phyloP scores from a whole-genome alignment of 2,329 filamentous ascomycete genomes.

The Diaporthe longicolla region DNA sequence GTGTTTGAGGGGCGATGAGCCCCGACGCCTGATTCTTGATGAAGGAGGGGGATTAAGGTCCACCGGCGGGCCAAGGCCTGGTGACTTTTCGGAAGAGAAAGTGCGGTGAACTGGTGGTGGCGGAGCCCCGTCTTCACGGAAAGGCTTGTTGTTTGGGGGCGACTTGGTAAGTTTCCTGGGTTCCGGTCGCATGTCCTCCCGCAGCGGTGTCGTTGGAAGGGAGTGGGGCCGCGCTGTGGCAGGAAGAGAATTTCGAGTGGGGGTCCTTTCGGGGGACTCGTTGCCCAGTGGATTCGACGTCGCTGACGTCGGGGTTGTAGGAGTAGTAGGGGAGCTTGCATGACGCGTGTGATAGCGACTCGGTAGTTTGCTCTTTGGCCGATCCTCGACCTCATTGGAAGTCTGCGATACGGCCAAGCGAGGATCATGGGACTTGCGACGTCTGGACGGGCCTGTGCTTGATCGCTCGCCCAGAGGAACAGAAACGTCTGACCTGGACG shows the following conservation, averaged over 20 bases:
- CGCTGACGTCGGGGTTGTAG: slow-evolving; percentile 44
- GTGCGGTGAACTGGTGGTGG: slow-evolving; percentile 69
- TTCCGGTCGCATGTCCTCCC: slow-evolving; percentile 57
- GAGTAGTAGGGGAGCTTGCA: slow-evolving; percentile 50
- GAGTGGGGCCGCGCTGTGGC: slow-evolving; percentile 43
- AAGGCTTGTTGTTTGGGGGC: slow-evolving; percentile 53
- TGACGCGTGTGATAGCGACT: slow-evolving; percentile 52
- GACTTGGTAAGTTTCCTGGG: slow-evolving; percentile 53
- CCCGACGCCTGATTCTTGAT: slow-evolving; percentile 74
- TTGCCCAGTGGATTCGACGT: slow-evolving; percentile 39
- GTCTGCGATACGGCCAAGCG: slow-evolving; percentile 46
- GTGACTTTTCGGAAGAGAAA: slow-evolving; percentile 56
- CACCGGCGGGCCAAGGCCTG: slow-evolving; percentile 60
- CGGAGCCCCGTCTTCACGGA: slow-evolving; percentile 68
- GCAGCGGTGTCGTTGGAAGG: slow-evolving; percentile 49
- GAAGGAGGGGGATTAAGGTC: slow-evolving; percentile 58
- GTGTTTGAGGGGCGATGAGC: slow-evolving; percentile 95
- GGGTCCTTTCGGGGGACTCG: slow-evolving; percentile 55
- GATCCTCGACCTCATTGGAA: slow-evolving; percentile 41
- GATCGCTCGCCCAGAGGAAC: slow-evolving; percentile 53
- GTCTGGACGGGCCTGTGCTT: slow-evolving; percentile 4
- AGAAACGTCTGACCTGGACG: slow-evolving; percentile 42
- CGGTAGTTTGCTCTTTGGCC: slow-evolving; percentile 53
- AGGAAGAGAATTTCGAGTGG: slow-evolving; percentile 53
- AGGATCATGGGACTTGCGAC: slow-evolving; percentile 23